Conservation (phyloP, 306 rosid genomes). For the Glycine tomentella region DNA sequence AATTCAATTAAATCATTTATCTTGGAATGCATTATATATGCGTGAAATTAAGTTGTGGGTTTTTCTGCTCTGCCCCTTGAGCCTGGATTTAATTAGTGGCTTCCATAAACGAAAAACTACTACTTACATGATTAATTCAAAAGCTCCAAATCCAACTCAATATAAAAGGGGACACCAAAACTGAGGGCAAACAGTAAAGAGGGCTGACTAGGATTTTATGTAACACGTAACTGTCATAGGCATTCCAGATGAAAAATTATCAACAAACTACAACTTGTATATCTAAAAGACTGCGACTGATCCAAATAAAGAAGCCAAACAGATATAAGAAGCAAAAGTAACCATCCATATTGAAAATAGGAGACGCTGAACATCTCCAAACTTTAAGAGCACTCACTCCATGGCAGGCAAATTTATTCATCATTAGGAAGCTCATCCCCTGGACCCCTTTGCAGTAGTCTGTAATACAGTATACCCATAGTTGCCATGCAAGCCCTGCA, state of each 20-base stretch:
- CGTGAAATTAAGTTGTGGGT: no score
- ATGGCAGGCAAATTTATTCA: conserved; percentile 64
- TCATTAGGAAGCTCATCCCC: conserved; percentile 67
- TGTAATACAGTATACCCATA: conserved; percentile 98
- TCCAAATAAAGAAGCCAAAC: conserved; percentile 55
- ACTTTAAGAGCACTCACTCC: conserved; percentile 39
- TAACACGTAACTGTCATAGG: conserved; percentile 45
- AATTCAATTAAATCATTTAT: no score
- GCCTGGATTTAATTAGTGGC: no score
- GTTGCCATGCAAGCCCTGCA: conserved; percentile 99
- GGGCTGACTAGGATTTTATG: conserved; percentile 48
- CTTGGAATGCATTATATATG: no score
- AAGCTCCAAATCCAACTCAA: no score
- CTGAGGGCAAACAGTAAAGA: conserved; percentile 47
- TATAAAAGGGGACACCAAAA: conserved; percentile 51
- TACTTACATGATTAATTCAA: no score
- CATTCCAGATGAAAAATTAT: conserved; percentile 54
- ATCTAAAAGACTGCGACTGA: conserved; percentile 45
- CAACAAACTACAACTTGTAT: conserved; percentile 51
- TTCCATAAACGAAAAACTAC: no score
- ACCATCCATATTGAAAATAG: conserved; percentile 46
- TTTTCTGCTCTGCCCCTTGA: no score
- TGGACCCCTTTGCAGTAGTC: conserved; percentile 82
- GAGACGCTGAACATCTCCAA: conserved; percentile 47
- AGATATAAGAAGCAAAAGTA: conserved; percentile 51